Evolutionary conservation across 176 grass and related monocot genomes (phyloP).

Genomic region (maize (Zea mays)): Zm-B73-REFERENCE-NAM-5.0 NC_050098.1:21306001-21306500

Average conservation of each 20-base stretch:
- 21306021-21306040: neutral
- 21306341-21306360: neutral
- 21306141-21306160: no score
- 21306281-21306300: neutral
- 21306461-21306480: no score
- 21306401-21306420: constrained; percentile 24
- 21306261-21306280: constrained; percentile 23
- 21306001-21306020: neutral
- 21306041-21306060: neutral
- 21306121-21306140: no score
- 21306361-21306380: neutral
- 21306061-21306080: neutral
- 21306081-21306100: neutral
- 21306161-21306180: neutral
- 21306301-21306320: constrained; percentile 40
- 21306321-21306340: constrained; percentile 6
- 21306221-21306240: neutral
- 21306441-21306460: neutral
- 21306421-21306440: constrained; percentile 15
- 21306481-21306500: no score
- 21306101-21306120: neutral
- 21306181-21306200: neutral
- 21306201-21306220: neutral
- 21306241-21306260: neutral
- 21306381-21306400: neutral